Conservation (phyloP, 2,329 filamentous ascomycete species). For the Pseudomassariella vexata region DNA sequence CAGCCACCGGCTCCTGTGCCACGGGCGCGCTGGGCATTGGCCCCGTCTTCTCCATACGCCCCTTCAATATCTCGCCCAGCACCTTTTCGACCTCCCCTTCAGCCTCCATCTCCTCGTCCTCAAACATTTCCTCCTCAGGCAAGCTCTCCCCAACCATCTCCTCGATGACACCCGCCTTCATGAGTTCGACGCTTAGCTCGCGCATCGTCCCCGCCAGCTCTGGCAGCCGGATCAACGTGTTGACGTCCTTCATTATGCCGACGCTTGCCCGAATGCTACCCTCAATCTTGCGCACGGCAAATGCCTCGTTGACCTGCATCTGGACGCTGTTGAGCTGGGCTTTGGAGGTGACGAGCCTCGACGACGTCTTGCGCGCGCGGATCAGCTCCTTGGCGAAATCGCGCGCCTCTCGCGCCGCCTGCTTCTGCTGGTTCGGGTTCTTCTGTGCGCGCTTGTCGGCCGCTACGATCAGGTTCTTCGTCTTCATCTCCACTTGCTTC, state of each 20-base stretch:
- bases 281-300: slow-evolving; percentile 92
- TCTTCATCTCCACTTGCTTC: slow-evolving; percentile 75
- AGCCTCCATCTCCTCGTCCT: slow-evolving; percentile 69
- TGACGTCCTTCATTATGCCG: slow-evolving; percentile 96
- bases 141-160: slow-evolving; percentile 90
- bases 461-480: slow-evolving; percentile 76
- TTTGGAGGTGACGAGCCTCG: slow-evolving; percentile 76
- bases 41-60: slow-evolving; percentile 63
- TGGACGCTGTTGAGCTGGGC: slow-evolving; percentile 89
- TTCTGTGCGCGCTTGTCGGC: slow-evolving; percentile 76
- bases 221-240: slow-evolving; percentile 75
- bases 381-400: slow-evolving; percentile 86
- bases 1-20: slow-evolving; percentile 44
- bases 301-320: slow-evolving; percentile 97
- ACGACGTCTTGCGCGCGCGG: slow-evolving; percentile 68
- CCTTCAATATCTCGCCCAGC: slow-evolving; percentile 82
- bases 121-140: slow-evolving; percentile 65
- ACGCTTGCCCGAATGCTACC: slow-evolving; percentile 81
- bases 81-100: slow-evolving; percentile 87
- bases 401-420: slow-evolving; percentile 77
- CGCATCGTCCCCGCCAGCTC: slow-evolving; percentile 86
- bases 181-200: slow-evolving; percentile 78
- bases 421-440: slow-evolving; percentile 71
- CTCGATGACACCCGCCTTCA: slow-evolving; percentile 94
- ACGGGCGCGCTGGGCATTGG: slow-evolving; percentile 51